Conservation (phyloP, 2,329 filamentous ascomycete genomes). For the Arthrobotrys entomopaga region DNA sequence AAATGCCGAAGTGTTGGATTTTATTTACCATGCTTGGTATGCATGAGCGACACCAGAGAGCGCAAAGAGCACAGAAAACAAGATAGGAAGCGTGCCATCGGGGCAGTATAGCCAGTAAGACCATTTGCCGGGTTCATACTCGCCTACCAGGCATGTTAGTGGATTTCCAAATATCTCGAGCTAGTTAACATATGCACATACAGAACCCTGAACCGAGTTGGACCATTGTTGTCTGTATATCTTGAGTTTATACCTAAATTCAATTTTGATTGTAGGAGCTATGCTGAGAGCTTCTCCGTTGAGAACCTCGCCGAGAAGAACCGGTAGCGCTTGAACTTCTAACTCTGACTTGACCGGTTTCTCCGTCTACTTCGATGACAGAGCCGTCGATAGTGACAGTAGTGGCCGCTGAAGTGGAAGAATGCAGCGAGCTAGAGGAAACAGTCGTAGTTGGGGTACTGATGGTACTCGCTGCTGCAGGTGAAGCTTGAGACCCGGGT, state of each 20-base stretch:
- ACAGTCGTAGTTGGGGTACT: slow-evolving; percentile 49
- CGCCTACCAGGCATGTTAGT: slow-evolving; percentile 29
- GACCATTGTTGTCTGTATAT: slow-evolving; percentile 33
- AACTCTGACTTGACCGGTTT: slow-evolving; percentile 46
- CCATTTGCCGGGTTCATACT: slow-evolving; percentile 48
- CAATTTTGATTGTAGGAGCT: slow-evolving; percentile 3
- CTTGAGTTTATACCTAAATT: neutral
- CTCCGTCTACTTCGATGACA: slow-evolving; percentile 51
- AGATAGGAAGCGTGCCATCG: slow-evolving; percentile 41
- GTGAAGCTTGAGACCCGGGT: slow-evolving; percentile 41
- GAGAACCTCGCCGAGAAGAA: slow-evolving; percentile 40
- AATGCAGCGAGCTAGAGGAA: slow-evolving; percentile 49
- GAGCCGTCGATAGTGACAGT: slow-evolving; percentile 54
- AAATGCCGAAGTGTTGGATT: neutral
- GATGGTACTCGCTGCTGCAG: slow-evolving; percentile 41
- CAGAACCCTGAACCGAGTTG: slow-evolving; percentile 52
- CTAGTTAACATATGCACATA: slow-evolving; percentile 13
- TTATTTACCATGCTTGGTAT: slow-evolving; percentile 45
- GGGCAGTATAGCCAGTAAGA: slow-evolving; percentile 53
- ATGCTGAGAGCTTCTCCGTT: slow-evolving; percentile 15
- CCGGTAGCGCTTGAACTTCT: slow-evolving; percentile 33
- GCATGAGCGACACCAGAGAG: slow-evolving; percentile 31
- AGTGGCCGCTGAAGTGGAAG: slow-evolving; percentile 43
- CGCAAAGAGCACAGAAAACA: slow-evolving; percentile 47
- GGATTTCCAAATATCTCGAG: neutral